These are phyloP conservation scores for Mycena haematopus DNA, from an alignment of 768 basidiomycete species.

Conservation along the genomic window DNA sequence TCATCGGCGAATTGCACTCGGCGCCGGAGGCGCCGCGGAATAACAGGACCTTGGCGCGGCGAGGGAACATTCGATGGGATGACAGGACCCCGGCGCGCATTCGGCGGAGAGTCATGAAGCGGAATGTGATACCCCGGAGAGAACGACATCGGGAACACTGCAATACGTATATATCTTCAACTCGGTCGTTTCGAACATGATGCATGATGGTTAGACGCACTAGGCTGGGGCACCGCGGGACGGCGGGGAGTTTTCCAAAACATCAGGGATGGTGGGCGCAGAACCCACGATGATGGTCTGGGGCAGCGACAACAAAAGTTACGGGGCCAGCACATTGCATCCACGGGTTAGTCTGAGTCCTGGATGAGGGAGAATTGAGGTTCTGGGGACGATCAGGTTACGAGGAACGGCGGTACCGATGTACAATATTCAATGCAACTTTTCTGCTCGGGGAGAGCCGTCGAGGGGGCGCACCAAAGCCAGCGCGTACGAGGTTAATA, in stretches of 20 bases:
- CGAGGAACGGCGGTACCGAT: neutral
- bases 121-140: neutral
- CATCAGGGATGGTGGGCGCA: slow-evolving; percentile 11
- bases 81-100: no score
- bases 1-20: neutral
- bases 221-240: neutral
- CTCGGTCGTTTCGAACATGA: neutral
- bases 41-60: neutral
- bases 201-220: neutral
- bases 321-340: slow-evolving; percentile 18
- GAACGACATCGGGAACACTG: neutral
- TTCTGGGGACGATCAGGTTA: no score
- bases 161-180: no score
- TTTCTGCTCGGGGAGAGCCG: neutral
- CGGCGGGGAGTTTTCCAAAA: slow-evolving; percentile 12
- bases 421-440: no score
- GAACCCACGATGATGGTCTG: neutral
- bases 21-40: neutral
- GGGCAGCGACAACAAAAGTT: slow-evolving; percentile 16
- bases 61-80: no score
- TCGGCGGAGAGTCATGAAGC: no score
- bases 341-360: neutral
- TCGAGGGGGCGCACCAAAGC: neutral
- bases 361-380: no score
- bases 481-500: neutral